Evolutionary conservation across 768 basidiomycete species (phyloP), one percentile per base, ranked within the genome.

Genomic region (Leccinum rimulosum): DNA sequence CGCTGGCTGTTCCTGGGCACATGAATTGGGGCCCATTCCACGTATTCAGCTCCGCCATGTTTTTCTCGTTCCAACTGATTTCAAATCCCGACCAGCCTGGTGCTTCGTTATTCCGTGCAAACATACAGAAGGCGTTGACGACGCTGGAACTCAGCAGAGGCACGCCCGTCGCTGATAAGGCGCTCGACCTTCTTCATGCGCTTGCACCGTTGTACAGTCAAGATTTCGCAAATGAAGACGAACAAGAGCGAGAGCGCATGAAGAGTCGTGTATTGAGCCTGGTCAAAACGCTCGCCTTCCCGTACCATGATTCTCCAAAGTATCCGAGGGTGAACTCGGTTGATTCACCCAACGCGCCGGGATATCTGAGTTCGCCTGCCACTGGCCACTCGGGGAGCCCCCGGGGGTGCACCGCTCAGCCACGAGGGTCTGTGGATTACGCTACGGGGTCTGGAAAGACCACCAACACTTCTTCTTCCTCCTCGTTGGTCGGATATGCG

Each of bases 31-130:
- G 86, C 4, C 88, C 90, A 0, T 89, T 88, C 75, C 90, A 93
- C 68, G 84, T 87, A 64, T 93, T 93, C 77, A 87, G 87, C 51
- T 89, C 91, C 19, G 89, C 89, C 52, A 91, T 93, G 86, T 93
- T 93, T 75, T 91, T 93, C 81, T 88, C 89, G n/a, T 92, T 92
- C 75, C 90, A 93, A 66, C 81, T 93, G 52, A 87, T 92, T 66
- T 82, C 86, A 36, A 86, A 89, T 65, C 87, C 89, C 53, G 88
- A 89, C 61, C 89, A 91, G 62, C 87, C 88, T 49, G 90, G 88
- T 27, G 88, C 88, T 47, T 83, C 82, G 30, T 77, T 90, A 36
- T 91, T 91, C 75, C 87, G 90, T 19, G 81, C 82, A 35, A 88
- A 86, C 66, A 88, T 93, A 66, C 82, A 81, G 65, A 88, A 86